Percentiles rank a stretch among this genome's conserved stretches.
phyloP scores from a whole-genome alignment of 495 filamentous ascomycete genomes.

The Glutinoglossum americanum region DNA sequence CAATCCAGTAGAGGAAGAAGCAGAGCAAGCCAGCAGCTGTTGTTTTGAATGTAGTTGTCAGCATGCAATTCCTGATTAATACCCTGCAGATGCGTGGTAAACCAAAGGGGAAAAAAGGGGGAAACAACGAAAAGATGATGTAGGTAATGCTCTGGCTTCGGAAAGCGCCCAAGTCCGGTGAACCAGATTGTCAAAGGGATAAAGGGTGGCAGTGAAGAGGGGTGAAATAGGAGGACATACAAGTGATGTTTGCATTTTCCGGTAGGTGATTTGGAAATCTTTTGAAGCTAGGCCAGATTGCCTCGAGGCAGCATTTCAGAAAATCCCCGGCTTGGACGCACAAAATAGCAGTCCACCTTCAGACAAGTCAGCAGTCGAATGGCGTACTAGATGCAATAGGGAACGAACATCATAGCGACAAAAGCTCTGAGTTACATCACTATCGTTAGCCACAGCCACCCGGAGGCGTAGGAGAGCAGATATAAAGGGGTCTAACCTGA shows the following conservation, averaged over 20 bases:
- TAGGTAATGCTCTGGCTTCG: not conserved
- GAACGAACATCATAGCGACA: slow-evolving; percentile 22
- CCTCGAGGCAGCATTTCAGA: slow-evolving; percentile 22
- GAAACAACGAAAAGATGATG: too few relatives aligned
- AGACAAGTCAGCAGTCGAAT: not conserved
- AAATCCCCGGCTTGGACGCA: slow-evolving; percentile 25
- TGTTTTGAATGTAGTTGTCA: not conserved
- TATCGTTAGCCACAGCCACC: not conserved
- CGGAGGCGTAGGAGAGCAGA: not conserved
- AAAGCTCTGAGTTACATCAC: slow-evolving; percentile 14
- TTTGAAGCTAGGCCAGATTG: slow-evolving; percentile 55
- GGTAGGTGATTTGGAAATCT: slow-evolving; percentile 29
- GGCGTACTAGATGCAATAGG: not conserved
- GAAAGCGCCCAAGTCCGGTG: not conserved
- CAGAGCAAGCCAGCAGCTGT: slow-evolving; percentile 40
- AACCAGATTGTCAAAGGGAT: not conserved
- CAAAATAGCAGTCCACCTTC: slow-evolving; percentile 22
- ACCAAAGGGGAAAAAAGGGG: not conserved
- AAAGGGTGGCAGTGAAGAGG: not conserved
- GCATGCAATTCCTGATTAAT: not conserved
- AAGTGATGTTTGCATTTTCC: slow-evolving; percentile 21
- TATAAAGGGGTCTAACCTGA: slow-evolving; percentile 2
- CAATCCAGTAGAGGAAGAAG: slow-evolving; percentile 39
- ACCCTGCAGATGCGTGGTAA: not conserved
- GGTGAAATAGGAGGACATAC: slow-evolving; percentile 7